Evolutionary conservation across 1,139 yeast genomes (phyloP).

Genomic region (Suhomyces anneliseae): DNA sequence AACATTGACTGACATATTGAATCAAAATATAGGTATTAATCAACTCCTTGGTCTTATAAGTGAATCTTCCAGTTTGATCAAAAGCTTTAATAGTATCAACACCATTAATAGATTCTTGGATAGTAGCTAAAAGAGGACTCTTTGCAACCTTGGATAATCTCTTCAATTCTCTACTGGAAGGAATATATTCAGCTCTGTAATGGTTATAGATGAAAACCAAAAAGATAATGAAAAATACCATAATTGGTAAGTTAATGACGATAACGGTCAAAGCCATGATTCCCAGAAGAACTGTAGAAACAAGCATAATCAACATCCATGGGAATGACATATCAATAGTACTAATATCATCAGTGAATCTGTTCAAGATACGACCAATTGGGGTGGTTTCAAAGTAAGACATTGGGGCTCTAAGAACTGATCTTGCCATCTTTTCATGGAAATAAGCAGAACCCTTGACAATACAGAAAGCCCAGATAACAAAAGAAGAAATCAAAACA

Average conservation of each 20-base stretch:
- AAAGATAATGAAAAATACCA: slow-evolving; percentile 20
- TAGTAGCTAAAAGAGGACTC: slow-evolving; percentile 28
- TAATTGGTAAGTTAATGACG: slow-evolving; percentile 24
- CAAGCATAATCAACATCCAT: slow-evolving; percentile 25
- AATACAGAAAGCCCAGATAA: slow-evolving; percentile 30
- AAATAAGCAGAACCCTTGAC: slow-evolving; percentile 25
- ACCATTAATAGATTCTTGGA: slow-evolving; percentile 32
- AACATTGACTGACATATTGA: slow-evolving; percentile 16
- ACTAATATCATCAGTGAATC: slow-evolving; percentile 31
- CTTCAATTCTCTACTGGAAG: slow-evolving; percentile 29
- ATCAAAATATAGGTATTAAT: slow-evolving; percentile 18
- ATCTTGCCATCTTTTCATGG: slow-evolving; percentile 28
- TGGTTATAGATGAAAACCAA: slow-evolving; percentile 25
- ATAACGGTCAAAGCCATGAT: slow-evolving; percentile 22
- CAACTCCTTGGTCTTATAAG: slow-evolving; percentile 18
- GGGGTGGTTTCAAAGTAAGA: slow-evolving; percentile 35
- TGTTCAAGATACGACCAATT: slow-evolving; percentile 30
- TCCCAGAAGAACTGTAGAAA: slow-evolving; percentile 16
- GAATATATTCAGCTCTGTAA: slow-evolving; percentile 24
- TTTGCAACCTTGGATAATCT: slow-evolving; percentile 25
- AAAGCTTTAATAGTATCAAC: slow-evolving; percentile 32
- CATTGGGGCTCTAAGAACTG: slow-evolving; percentile 32
- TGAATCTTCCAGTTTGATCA: slow-evolving; percentile 23
- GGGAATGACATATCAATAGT: slow-evolving; percentile 26
- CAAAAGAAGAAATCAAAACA: slow-evolving; percentile 22